Percentiles rank a stretch among this genome's conserved stretches.
These are phyloP conservation scores for Pseudogymnoascus sp. DNA, from an alignment of 2,329 filamentous ascomycete species.

Conservation along the genomic window DNA sequence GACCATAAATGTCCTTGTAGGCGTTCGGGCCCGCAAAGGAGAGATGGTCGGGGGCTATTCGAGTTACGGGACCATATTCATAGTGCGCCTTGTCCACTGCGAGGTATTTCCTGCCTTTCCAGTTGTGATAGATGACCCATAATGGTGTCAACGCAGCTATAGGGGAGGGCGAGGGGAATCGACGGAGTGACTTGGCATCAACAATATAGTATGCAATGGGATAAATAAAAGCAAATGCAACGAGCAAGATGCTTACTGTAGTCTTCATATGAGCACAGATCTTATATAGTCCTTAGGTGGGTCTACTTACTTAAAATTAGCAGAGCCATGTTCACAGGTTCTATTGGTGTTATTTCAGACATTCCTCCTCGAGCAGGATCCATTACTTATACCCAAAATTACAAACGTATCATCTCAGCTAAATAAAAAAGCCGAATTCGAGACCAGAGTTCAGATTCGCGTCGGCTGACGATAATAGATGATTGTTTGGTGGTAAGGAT, in stretches of 20 bases:
- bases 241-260: background rate
- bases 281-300: background rate
- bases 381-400: background rate
- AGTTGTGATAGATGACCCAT: background rate
- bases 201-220: background rate
- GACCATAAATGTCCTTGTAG: constrained; percentile 30
- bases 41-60: constrained; percentile 23
- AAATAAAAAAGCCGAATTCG: background rate
- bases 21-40: constrained; percentile 26
- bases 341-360: background rate
- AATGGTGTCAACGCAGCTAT: background rate
- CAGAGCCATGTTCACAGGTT: background rate
- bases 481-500: too few relatives aligned
- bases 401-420: background rate
- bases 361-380: background rate
- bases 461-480: background rate
- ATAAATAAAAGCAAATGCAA: background rate
- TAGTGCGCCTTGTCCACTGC: background rate
- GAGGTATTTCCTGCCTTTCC: background rate
- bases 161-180: background rate
- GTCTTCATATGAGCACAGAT: background rate
- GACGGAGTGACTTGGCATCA: background rate
- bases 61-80: background rate
- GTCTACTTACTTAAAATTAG: background rate
- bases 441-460: background rate